These are phyloP conservation scores for Begonia peltatifolia DNA, from an alignment of 306 rosid species.

Conservation along the genomic window DNA sequence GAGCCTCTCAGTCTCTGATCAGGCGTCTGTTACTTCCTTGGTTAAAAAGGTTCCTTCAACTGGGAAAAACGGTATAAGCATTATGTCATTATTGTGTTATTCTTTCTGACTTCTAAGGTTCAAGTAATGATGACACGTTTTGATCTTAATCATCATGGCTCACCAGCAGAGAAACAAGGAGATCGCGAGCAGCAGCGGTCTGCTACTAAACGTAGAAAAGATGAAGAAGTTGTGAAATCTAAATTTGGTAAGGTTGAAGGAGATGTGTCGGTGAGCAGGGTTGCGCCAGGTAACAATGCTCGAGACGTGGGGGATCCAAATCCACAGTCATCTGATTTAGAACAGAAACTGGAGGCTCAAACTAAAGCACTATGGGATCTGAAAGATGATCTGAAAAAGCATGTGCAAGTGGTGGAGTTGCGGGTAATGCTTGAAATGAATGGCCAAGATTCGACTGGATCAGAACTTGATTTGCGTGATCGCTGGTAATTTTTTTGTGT, in stretches of 20 bases:
- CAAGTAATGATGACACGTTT: too few species aligned
- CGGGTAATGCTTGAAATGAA: conserved; percentile 75
- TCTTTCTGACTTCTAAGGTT: too few species aligned
- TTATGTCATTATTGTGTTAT: background rate
- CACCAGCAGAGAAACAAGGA: conserved; percentile 23
- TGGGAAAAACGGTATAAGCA: conserved; percentile 33
- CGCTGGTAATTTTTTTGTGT: conserved; percentile 46
- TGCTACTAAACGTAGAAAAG: conserved; percentile 58
- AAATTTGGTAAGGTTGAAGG: conserved; percentile 48
- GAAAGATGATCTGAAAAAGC: conserved; percentile 75
- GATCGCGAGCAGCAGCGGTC: conserved; percentile 20
- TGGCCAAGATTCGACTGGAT: conserved; percentile 64
- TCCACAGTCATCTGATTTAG: conserved; percentile 28
- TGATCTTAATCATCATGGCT: conserved; percentile 12
- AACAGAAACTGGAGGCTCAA: conserved; percentile 52
- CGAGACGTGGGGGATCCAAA: conserved; percentile 11
- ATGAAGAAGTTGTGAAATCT: conserved; percentile 26
- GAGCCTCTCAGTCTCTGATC: conserved; percentile 59
- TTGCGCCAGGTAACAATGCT: conserved; percentile 16
- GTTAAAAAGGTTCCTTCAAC: conserved; percentile 26
- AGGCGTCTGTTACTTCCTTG: conserved; percentile 41
- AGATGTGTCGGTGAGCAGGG: conserved; percentile 43
- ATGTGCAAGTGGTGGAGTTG: conserved; percentile 57
- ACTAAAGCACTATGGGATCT: conserved; percentile 69
- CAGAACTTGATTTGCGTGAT: conserved; percentile 90